Evolutionary conservation across 208 protist species (phyloP), one percentile per base, ranked within the genome.

Genomic region (Naegleria lovaniensis): DNA sequence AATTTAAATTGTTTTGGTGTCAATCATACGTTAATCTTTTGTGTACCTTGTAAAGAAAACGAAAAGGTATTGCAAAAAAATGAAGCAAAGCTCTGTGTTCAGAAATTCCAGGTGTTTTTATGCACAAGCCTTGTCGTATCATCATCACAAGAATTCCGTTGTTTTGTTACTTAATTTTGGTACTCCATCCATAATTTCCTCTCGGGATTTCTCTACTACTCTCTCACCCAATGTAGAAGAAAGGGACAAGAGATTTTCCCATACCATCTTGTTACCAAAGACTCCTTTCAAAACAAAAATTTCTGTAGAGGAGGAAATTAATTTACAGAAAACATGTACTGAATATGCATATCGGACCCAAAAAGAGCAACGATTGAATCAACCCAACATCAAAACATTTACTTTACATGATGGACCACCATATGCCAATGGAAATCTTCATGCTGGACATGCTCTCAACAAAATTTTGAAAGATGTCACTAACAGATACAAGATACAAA

Each of bases 331-430:
- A 43, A 85, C 67, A 52, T 83, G 89, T 83, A 52, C 29, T 29
- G 91, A 93, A 41, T 79, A 93, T 58, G 19, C 93, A 0, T 93
- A 93, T 67, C 39, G 41, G 29, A 91, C 76, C 52, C 43, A 93
- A 51, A 15, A 90, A 55, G 41, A 86, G 76, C 25, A 79, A n/a
- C 5, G 75, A 83, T 86, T 43, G 41, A 36, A 39, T 39, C 11
- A 1, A 55, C n/a, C 40, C 36, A 39, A 40, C n/a, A 9, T 33
- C 15, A 75, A 39, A 51, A n/a, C 59, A 22, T 96, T 96, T 90
- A 91, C 96, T 36, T 93, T 96, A 59, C 96, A 97, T 90, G 96
- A 97, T 92, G 96, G 96, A 9, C 96, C 96, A 52, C 96, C 96
- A 19, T 97, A 96, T 89, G 96, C 96, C 25, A 97, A 97, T 91